These are phyloP conservation scores for Pichia sp. DNA, from an alignment of 1,139 yeast genomes.

Conservation along the genomic window DNA sequence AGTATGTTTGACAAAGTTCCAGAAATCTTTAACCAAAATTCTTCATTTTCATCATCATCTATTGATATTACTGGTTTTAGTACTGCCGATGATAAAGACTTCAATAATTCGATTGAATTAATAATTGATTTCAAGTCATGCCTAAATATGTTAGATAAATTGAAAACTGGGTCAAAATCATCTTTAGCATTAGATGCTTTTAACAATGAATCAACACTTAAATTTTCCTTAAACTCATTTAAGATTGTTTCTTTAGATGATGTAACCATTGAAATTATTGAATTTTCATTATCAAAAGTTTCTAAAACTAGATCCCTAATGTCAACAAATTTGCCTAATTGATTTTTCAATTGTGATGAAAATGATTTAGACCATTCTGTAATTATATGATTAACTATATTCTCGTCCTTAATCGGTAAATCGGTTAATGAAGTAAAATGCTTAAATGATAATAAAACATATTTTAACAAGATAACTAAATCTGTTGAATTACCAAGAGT, in stretches of 20 bases:
- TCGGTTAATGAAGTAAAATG: constrained; percentile 27
- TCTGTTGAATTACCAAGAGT: constrained; percentile 11
- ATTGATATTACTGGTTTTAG: constrained; percentile 28
- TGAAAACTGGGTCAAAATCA: constrained; percentile 16
- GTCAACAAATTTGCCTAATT: constrained; percentile 17
- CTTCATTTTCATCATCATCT: constrained; percentile 30
- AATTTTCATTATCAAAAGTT: constrained; percentile 13
- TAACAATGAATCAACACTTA: constrained; percentile 18
- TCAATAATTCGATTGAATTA: constrained; percentile 19
- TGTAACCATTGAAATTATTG: constrained; percentile 4
- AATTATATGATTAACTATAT: constrained; percentile 16
- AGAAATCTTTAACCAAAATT: constrained; percentile 23
- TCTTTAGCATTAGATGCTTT: constrained; percentile 3
- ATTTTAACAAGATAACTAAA: constrained; percentile 17
- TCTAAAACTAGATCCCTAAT: constrained; percentile 17
- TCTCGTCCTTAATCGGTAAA: constrained; percentile 9
- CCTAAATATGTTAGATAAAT: constrained; percentile 19
- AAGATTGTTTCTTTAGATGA: constrained; percentile 17
- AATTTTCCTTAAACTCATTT: constrained; percentile 18
- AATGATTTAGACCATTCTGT: constrained; percentile 20
- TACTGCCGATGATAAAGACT: constrained; percentile 17
- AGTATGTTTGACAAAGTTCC: constrained; percentile 12
- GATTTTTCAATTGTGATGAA: constrained; percentile 10
- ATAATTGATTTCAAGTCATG: constrained; percentile 13
- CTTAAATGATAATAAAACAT: constrained; percentile 25